A percentile compares a stretch with the other conserved stretches of the same genome.
Conservation (phyloP, 345 rosid genomes). For the Sapria himalayana region DNA sequence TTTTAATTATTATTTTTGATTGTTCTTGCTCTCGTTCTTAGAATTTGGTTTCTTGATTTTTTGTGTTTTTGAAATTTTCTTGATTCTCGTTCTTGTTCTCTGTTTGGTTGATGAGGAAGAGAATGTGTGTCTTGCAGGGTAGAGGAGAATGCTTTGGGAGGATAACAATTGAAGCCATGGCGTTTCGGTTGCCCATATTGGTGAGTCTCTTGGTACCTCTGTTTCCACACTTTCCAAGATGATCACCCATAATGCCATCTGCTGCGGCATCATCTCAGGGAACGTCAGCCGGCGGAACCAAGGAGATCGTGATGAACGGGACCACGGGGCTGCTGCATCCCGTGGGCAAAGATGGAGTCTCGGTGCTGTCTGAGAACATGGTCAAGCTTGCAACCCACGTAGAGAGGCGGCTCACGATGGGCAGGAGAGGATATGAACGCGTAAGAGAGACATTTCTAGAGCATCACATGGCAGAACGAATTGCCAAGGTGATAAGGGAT, state of each 20-base stretch:
- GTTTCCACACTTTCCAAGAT: neutral
- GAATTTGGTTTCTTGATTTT: too few species aligned
- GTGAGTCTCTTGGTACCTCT: slow-evolving; percentile 9
- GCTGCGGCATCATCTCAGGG: slow-evolving; percentile 10
- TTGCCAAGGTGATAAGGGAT: slow-evolving; percentile 20
- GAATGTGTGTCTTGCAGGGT: slow-evolving; percentile 13
- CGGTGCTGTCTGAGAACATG: slow-evolving; percentile 21
- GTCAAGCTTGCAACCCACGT: slow-evolving; percentile 28
- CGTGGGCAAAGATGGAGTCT: slow-evolving; percentile 22
- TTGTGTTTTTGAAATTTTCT: too few species aligned
- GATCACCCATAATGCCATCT: neutral
- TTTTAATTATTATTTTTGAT: too few species aligned
- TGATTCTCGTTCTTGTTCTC: too few species aligned
- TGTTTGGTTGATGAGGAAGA: too few species aligned
- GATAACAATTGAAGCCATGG: slow-evolving; percentile 46
- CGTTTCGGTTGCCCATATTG: slow-evolving; percentile 37
- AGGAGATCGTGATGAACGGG: slow-evolving; percentile 27
- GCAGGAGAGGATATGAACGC: slow-evolving; percentile 28
- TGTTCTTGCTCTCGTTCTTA: too few species aligned
- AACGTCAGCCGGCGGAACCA: slow-evolving; percentile 33
- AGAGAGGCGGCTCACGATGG: slow-evolving; percentile 31
- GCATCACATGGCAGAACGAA: slow-evolving; percentile 26
- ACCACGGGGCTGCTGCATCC: slow-evolving; percentile 31
- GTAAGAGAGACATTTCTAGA: slow-evolving; percentile 23
- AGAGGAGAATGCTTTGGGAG: slow-evolving; percentile 42